phyloP scores from a whole-genome alignment of 805 yeast genomes.

The Yarrowia keelungensis region DNA sequence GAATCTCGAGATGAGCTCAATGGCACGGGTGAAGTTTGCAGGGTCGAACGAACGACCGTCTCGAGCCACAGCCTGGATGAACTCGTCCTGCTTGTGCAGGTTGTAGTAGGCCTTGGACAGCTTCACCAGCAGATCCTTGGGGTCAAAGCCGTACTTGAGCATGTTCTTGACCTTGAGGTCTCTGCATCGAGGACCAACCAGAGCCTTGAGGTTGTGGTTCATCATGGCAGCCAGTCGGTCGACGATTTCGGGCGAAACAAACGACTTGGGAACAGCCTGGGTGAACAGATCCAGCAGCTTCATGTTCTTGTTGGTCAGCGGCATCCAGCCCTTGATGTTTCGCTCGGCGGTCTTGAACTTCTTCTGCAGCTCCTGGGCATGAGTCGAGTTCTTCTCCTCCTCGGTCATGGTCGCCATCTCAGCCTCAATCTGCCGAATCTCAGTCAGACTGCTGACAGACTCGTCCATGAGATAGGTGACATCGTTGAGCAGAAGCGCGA shows the following conservation, averaged over 20 bases:
- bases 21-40: conserved; percentile 72
- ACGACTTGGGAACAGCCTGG: conserved; percentile 82
- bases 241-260: conserved; percentile 86
- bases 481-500: conserved; percentile 94
- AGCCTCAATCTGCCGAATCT: conserved; percentile 69
- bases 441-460: conserved; percentile 76
- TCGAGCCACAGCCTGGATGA: conserved; percentile 79
- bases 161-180: conserved; percentile 86
- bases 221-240: conserved; percentile 96
- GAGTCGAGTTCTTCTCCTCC: conserved; percentile 43
- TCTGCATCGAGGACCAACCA: conserved; percentile 94
- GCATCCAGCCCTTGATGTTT: conserved; percentile 81
- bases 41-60: conserved; percentile 89
- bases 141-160: conserved; percentile 81
- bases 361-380: conserved; percentile 61
- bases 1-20: conserved; percentile 63
- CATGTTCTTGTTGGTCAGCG: conserved; percentile 82
- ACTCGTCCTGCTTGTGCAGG: conserved; percentile 67
- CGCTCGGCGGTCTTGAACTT: conserved; percentile 70
- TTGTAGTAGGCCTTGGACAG: conserved; percentile 79
- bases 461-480: conserved; percentile 92
- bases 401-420: conserved; percentile 50
- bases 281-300: conserved; percentile 81
- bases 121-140: conserved; percentile 70
- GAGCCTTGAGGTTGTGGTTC: conserved; percentile 86